Evolutionary conservation across 768 basidiomycete genomes (phyloP).

Genomic region (Phylloporus sp.): DNA sequence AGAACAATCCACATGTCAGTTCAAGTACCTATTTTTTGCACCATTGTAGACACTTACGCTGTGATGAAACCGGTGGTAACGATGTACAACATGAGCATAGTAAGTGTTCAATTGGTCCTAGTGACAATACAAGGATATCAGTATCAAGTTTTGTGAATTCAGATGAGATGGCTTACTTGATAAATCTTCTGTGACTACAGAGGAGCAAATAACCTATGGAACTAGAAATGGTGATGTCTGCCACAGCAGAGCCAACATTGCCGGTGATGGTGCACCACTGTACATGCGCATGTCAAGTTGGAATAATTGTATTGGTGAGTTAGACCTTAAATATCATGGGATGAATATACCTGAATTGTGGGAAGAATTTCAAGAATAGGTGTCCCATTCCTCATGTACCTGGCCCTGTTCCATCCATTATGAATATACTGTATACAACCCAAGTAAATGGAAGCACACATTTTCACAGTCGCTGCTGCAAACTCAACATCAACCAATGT

Average conservation of each 20-base stretch:
- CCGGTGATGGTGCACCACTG: not conserved
- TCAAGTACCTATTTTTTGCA: not conserved
- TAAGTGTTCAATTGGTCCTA: not conserved
- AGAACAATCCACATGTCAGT: not conserved
- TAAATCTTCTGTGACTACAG: not conserved
- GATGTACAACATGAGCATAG: not conserved
- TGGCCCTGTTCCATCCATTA: not conserved
- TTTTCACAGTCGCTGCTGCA: not conserved
- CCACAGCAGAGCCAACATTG: not conserved
- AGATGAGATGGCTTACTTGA: not conserved
- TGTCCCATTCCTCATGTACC: not conserved
- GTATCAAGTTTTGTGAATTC: not conserved
- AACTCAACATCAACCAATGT: not conserved
- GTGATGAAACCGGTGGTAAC: conserved; percentile 1
- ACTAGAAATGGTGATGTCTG: not conserved
- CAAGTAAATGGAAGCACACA: not conserved
- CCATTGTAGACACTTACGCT: not conserved
- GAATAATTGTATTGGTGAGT: not conserved
- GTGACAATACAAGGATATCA: not conserved
- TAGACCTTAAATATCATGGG: not conserved
- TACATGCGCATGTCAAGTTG: not conserved
- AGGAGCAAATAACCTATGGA: not conserved
- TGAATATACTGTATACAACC: not conserved
- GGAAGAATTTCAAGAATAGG: not conserved
- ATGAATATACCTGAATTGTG: not conserved